A percentile compares a stretch with the other conserved stretches of the same genome.
These are phyloP conservation scores for Sporothrix variecibatus DNA, from an alignment of 2,329 filamentous ascomycete genomes.

Conservation along the genomic window DNA sequence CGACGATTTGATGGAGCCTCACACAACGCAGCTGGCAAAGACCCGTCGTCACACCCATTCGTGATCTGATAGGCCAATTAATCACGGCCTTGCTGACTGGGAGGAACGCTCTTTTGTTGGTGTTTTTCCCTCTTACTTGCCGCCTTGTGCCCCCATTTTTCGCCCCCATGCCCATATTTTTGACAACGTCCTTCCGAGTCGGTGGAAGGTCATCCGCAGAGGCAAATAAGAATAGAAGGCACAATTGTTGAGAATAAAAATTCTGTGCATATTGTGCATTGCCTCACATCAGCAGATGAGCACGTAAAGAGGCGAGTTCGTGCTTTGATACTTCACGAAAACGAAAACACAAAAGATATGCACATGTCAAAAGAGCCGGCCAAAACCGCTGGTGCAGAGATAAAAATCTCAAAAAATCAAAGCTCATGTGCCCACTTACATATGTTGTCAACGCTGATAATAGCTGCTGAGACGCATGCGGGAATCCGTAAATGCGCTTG, in stretches of 20 bases:
- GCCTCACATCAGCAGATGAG: neutral
- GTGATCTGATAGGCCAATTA: neutral
- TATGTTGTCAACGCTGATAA: neutral
- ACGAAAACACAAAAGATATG: neutral
- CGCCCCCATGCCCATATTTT: neutral
- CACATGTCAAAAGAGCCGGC: neutral
- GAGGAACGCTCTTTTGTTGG: neutral
- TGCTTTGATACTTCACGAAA: neutral
- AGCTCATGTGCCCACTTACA: slow-evolving; percentile 14
- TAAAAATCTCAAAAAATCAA: neutral
- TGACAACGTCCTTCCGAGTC: neutral
- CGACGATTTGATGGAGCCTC: slow-evolving; percentile 15
- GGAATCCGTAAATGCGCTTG: neutral
- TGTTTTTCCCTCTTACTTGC: neutral
- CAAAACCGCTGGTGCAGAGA: neutral
- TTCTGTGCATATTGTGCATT: neutral
- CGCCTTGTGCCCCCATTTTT: neutral
- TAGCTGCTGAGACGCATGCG: neutral
- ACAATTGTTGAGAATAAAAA: neutral
- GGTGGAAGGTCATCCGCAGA: neutral
- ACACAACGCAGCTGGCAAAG: slow-evolving; percentile 21
- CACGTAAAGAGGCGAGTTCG: neutral
- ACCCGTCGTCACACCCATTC: neutral
- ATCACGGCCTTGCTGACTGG: slow-evolving; percentile 11
- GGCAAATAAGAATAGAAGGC: neutral